Base-by-base conservation (phyloP, 768 basidiomycete genomes). In the Pleurotus cornucopiae region DNA sequence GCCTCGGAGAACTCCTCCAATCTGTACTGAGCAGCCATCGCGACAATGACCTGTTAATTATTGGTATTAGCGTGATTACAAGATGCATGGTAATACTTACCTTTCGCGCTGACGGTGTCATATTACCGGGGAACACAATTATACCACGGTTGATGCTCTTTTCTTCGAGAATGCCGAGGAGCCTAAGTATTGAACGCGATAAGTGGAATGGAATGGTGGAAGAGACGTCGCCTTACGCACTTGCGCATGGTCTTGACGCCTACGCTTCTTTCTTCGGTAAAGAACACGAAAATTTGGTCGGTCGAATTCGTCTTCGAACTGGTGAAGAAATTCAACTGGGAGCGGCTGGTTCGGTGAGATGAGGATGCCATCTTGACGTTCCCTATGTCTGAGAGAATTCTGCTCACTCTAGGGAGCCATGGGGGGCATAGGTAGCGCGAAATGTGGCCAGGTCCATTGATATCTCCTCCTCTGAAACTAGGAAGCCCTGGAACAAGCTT, bases 161-260 rank as follows among this genome's bases (percentile, higher is more conserved):
- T 69, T 94, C 91, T 69, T 98, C 95, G 53, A 99, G 78, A 62
- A 96, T 93, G 58, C 79, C 78, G 53, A 98, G 82, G 62, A 99
- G 76, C 68, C 96, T 98, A 66, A 3, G 44, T 30, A 53, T 48
- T 34, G 40, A 60, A 38, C 55, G 46, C 30, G 41, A 46, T 40
- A 54, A 46, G 58, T 60, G 55, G 48, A 26, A 26, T 49, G 26
- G 23, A 26, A 20, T 37, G 45, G 46, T 48, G 37, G 21, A 55
- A 49, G 14, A 20, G 23, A 41, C 26, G 54, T 18, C 12, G 34
- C 46, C 37, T 20, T 20, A 78, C 88, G 54, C 69, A 97, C 96
- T 94, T 96, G 75, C 94, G 79, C 93, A 98, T 98, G 3, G 94
- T 93, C 72, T 97, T 96, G 44, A 98, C 94, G 57, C 94, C 92